These are phyloP conservation scores for Sporobolus alterniflorus DNA, from an alignment of 202 grass and related monocot genomes.

Conservation along the genomic window DNA sequence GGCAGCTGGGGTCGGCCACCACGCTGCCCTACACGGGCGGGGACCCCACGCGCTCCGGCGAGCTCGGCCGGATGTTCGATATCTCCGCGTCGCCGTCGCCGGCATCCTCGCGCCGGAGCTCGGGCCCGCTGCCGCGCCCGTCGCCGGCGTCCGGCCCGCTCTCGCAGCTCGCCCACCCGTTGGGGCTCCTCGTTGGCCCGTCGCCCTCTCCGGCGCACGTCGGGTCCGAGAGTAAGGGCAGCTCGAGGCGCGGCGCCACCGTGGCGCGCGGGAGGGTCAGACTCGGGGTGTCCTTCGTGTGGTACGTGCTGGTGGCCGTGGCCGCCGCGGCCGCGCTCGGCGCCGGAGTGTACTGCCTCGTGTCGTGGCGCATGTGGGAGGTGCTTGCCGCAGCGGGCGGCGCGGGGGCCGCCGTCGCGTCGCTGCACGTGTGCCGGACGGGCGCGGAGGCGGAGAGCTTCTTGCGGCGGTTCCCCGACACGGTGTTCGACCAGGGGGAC, in stretches of 20 bases:
- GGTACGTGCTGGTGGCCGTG: conserved; percentile 61
- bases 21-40: conserved; percentile 92
- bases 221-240: conserved; percentile 38
- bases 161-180: conserved; percentile 56
- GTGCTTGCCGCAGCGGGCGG: conserved; percentile 50
- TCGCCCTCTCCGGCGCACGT: conserved; percentile 40
- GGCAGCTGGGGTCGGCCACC: conserved; percentile 49
- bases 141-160: conserved; percentile 62
- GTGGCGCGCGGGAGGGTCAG: neutral
- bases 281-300: conserved; percentile 62
- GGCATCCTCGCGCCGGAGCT: conserved; percentile 54
- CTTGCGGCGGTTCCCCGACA: conserved; percentile 62
- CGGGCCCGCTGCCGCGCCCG: conserved; percentile 45
- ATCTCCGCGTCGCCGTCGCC: conserved; percentile 49
- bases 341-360: conserved; percentile 59
- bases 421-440: conserved; percentile 36
- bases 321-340: conserved; percentile 53
- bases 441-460: conserved; percentile 67
- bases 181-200: conserved; percentile 63
- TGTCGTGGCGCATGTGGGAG: conserved; percentile 50
- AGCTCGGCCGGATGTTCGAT: conserved; percentile 95
- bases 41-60: conserved; percentile 69
- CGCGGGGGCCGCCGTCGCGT: conserved; percentile 23
- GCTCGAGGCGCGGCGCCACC: neutral
- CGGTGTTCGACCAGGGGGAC: conserved; percentile 57